These are phyloP conservation scores for Saksenaea oblongispora DNA, from an alignment of 371 early-diverging fungal genomes.

Conservation along the genomic window DNA sequence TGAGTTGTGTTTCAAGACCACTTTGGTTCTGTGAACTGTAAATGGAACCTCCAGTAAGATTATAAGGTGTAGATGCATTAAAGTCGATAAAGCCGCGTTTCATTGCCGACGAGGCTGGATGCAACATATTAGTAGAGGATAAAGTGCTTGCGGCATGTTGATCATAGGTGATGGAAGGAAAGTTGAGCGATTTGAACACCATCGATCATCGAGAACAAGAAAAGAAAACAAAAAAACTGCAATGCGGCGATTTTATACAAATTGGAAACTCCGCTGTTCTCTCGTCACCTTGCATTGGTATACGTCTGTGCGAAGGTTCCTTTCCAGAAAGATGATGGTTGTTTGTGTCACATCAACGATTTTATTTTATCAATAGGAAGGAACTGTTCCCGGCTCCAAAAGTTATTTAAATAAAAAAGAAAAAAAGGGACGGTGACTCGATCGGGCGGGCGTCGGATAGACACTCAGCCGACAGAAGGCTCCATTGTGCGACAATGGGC, in stretches of 20 bases:
- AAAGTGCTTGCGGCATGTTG: not conserved
- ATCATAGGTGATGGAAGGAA: not conserved
- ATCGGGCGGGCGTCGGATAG: no score
- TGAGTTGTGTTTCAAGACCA: conserved; percentile 40
- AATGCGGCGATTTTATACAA: not conserved
- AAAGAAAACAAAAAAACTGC: not conserved
- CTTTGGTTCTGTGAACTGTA: conserved; percentile 26
- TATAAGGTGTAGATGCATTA: not conserved
- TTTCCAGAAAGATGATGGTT: not conserved
- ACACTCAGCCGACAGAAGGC: not conserved
- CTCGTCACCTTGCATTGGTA: not conserved
- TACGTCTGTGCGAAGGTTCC: conserved; percentile 1
- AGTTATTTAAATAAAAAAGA: not conserved
- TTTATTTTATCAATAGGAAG: not conserved
- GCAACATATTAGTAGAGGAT: not conserved
- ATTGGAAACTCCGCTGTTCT: not conserved
- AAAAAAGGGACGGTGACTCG: not conserved
- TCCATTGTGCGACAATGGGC: not conserved
- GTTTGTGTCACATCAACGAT: not conserved
- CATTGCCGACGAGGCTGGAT: not conserved
- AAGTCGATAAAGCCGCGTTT: not conserved
- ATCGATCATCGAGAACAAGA: not conserved
- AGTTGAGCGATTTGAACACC: not conserved
- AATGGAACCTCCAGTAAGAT: conserved; percentile 14
- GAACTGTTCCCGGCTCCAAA: no score